Base-by-base conservation (phyloP, 1,284 basidiomycete genomes). In the Ceratobasidium theobromae region DNA sequence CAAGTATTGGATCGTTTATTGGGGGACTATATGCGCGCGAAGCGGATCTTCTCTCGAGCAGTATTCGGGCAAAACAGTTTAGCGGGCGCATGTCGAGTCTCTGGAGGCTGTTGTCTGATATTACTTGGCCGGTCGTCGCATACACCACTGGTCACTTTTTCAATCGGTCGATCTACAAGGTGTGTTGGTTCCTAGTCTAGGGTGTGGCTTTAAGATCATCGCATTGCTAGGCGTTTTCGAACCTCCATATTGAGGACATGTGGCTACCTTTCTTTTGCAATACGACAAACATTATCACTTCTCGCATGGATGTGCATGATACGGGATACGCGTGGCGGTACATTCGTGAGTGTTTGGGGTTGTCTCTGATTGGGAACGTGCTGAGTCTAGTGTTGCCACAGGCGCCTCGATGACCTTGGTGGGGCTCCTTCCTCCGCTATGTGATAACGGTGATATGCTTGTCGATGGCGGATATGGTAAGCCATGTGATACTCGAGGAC, bases 191-290 rank as follows among this genome's bases (percentile, higher is more conserved):
- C 12, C 52, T 49, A 18, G 18, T 57, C 41, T 57, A 57, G 32
- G 21, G 33, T 23, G n/a, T 18, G 27, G 11, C 12, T 52, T 38
- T 30, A 54, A 55, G 43, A 45, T 16, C 16, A 28, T 45, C 9
- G 6, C 92, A 94, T 74, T 86, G 94, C 46, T 93, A 97, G 76
- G 98, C 64, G 95, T 98, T 72, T 27, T 67, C 60, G 38, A 23
- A 48, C 32, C 21, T 64, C 27, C 53, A 55, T 64, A 70, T 65
- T 27, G 1, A 57, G 78, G 94, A 97, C 77, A 96, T 97, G 89
- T 99, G 96, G 97, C 82, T 99, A 3, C 96, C 97, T 1, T 99
- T 89, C 79, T 99, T 95, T 78, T 97, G 94, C 78, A 98, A 98
- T 74, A 95, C 95, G 5, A 98, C 97, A n/a, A 98, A 98, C 74